phyloP scores from a whole-genome alignment of 805 yeast species.

The Myxozyma melibiosi region DNA sequence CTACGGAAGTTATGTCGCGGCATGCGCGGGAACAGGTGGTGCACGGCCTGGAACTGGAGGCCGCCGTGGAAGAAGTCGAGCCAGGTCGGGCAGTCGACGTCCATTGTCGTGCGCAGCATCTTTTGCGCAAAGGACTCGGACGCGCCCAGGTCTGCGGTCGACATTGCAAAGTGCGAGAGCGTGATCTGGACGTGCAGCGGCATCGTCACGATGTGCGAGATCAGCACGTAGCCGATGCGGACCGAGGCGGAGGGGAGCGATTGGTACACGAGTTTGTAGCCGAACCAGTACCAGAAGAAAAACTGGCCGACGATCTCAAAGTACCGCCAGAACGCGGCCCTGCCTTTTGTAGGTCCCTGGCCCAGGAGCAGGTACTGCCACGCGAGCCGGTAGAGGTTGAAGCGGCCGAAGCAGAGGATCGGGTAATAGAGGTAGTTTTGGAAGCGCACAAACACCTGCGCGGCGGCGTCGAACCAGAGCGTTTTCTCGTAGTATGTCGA shows the following conservation, averaged over 20 bases:
- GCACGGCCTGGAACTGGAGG: slow-evolving; percentile 86
- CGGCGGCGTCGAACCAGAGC: slow-evolving; percentile 68
- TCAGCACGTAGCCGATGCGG: slow-evolving; percentile 62
- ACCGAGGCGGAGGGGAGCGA: slow-evolving; percentile 56
- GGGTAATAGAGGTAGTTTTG: slow-evolving; percentile 78
- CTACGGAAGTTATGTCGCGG: slow-evolving; percentile 85
- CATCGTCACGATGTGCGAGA: slow-evolving; percentile 82
- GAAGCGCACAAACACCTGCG: slow-evolving; percentile 58
- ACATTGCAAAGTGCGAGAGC: slow-evolving; percentile 89
- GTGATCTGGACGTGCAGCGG: slow-evolving; percentile 93
- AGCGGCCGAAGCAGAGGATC: slow-evolving; percentile 77
- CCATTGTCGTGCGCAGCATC: slow-evolving; percentile 91
- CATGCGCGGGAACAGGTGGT: slow-evolving; percentile 83
- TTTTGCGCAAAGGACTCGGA: slow-evolving; percentile 77
- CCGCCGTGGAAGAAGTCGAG: slow-evolving; percentile 91
- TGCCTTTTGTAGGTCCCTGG: slow-evolving; percentile 75
- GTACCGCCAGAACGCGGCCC: slow-evolving; percentile 85
- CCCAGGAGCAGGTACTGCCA: slow-evolving; percentile 78
- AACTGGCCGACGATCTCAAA: slow-evolving; percentile 70
- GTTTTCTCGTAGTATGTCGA: slow-evolving; percentile 77
- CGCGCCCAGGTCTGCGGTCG: slow-evolving; percentile 81
- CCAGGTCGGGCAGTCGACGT: slow-evolving; percentile 92
- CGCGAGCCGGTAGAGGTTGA: slow-evolving; percentile 78
- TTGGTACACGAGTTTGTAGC: slow-evolving; percentile 60
- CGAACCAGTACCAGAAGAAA: slow-evolving; percentile 80